These are phyloP conservation scores for Digitaria exilis DNA, from an alignment of 202 grass and related monocot species.

Conservation along the genomic window DNA sequence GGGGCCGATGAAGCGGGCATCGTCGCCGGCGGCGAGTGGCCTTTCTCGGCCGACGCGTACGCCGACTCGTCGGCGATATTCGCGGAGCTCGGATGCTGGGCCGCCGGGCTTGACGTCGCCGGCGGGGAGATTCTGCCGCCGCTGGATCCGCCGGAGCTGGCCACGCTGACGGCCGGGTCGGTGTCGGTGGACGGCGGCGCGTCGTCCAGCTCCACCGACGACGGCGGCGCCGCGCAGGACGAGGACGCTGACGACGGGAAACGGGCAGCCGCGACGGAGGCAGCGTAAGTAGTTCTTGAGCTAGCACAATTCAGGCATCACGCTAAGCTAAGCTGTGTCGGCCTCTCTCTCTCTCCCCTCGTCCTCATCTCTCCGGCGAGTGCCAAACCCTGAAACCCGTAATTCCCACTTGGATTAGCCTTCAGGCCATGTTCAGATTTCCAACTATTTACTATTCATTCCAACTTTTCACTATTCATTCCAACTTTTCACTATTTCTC, in stretches of 20 bases:
- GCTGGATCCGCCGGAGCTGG: conserved; percentile 43
- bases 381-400: background rate
- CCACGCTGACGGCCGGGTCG: background rate
- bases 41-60: conserved; percentile 45
- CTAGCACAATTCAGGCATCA: background rate
- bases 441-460: too few species aligned
- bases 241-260: conserved; percentile 38
- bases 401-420: background rate
- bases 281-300: conserved; percentile 34
- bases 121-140: conserved; percentile 24
- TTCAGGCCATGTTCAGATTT: too few species aligned
- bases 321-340: too few species aligned
- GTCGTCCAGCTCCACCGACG: conserved; percentile 53
- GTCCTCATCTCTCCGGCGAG: too few species aligned
- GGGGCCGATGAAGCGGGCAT: background rate
- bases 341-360: too few species aligned
- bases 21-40: conserved; percentile 30
- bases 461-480: too few species aligned
- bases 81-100: conserved; percentile 58
- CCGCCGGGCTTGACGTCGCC: conserved; percentile 15
- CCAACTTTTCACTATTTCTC: too few species aligned
- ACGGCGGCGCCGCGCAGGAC: conserved; percentile 23
- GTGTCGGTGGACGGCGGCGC: conserved; percentile 43
- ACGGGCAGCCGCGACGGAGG: conserved; percentile 37
- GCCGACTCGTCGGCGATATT: conserved; percentile 47